Percentiles rank a stretch among this genome's conserved stretches.
Conservation (phyloP, 805 yeast genomes). For the Wickerhamomyces mucosus region DNA sequence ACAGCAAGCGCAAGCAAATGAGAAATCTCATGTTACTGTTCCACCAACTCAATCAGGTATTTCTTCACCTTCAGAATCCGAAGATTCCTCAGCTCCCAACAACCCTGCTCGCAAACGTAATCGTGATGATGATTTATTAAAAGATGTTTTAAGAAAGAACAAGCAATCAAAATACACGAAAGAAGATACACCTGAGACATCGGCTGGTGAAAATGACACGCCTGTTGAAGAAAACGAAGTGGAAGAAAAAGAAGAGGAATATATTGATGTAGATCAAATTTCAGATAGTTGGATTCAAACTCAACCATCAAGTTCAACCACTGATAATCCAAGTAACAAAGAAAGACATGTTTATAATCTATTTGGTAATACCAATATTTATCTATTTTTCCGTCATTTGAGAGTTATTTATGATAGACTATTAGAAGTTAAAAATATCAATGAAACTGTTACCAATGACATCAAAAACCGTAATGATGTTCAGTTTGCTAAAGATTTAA, state of each 20-base stretch:
- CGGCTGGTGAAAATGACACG: slow-evolving; percentile 14
- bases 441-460: slow-evolving; percentile 64
- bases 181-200: slow-evolving; percentile 21
- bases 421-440: slow-evolving; percentile 63
- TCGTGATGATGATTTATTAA: slow-evolving; percentile 44
- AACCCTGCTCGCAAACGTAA: slow-evolving; percentile 23
- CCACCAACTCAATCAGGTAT: slow-evolving; percentile 1
- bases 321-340: slow-evolving; percentile 20
- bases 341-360: slow-evolving; percentile 56
- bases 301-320: slow-evolving; percentile 14
- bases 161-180: slow-evolving; percentile 25
- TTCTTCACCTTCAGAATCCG: slow-evolving; percentile 9
- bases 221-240: slow-evolving; percentile 17
- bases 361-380: slow-evolving; percentile 82
- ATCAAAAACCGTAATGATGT: slow-evolving; percentile 53
- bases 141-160: slow-evolving; percentile 49
- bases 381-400: slow-evolving; percentile 81
- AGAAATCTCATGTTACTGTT: slow-evolving; percentile 7
- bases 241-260: slow-evolving; percentile 20
- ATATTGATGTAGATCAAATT: slow-evolving; percentile 5
- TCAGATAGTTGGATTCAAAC: slow-evolving; percentile 22
- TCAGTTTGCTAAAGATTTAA: slow-evolving; percentile 80
- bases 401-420: slow-evolving; percentile 76
- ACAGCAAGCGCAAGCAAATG: slow-evolving; percentile 12
- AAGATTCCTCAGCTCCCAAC: slow-evolving; percentile 3